phyloP scores from a whole-genome alignment of 2,329 filamentous ascomycete genomes.

The Epichloe gansuensis region DNA sequence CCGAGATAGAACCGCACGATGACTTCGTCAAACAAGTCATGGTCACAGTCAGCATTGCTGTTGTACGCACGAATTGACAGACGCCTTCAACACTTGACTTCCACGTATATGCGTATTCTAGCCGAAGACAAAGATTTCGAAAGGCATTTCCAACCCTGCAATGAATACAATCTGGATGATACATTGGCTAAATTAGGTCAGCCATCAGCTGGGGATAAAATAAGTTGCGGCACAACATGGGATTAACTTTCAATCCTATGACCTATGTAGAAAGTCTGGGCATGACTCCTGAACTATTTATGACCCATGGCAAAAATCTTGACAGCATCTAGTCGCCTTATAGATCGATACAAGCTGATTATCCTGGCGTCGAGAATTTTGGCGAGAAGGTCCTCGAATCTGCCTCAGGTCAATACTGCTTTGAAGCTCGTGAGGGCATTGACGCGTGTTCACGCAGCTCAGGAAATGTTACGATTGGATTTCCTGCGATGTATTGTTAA shows the following conservation, averaged over 20 bases:
- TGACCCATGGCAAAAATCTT: conserved; percentile 8
- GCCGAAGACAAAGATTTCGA: conserved; percentile 11
- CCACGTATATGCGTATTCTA: no score
- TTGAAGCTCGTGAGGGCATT: no score
- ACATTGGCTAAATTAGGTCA: neutral
- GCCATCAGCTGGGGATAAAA: neutral
- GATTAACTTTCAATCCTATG: neutral
- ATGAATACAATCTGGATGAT: conserved; percentile 10
- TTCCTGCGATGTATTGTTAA: no score
- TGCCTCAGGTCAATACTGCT: no score
- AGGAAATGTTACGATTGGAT: no score
- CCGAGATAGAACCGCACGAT: conserved; percentile 12
- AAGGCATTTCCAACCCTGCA: conserved; percentile 16
- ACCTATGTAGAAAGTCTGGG: conserved; percentile 5
- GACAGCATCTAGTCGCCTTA: conserved; percentile 9
- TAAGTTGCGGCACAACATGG: neutral
- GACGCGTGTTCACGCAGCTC: no score
- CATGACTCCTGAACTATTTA: conserved; percentile 10
- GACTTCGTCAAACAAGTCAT: conserved; percentile 17
- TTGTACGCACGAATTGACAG: conserved; percentile 13
- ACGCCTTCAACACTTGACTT: neutral
- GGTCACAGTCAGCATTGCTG: conserved; percentile 18
- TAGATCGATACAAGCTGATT: conserved; percentile 9
- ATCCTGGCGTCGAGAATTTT: conserved; percentile 1
- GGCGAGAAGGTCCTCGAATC: neutral